Evolutionary conservation across 768 basidiomycete species (phyloP), one percentile per base, ranked within the genome.

Genomic region (Holtermanniella nyarrowii): DNA sequence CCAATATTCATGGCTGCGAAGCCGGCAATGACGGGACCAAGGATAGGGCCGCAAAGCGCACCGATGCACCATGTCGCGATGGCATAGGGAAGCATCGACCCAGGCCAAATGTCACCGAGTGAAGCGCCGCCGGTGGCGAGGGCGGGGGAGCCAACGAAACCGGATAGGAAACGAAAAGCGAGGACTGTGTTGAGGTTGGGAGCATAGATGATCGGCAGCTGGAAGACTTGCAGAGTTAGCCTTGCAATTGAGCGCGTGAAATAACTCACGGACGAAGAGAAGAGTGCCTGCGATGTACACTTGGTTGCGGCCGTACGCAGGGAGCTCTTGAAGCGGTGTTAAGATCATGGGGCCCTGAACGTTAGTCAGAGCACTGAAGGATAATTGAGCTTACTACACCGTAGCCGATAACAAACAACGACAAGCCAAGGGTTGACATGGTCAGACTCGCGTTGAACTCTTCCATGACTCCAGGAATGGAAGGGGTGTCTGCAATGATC

Each of bases 91-190:
- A 61, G 44, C 27, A 59, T 56, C 26, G 58, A 44, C 2, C 54
- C 42, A 1, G 49, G 46, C 37, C 54, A 63, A 23, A 63, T 61
- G 49, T 66, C 64, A 12, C 50, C 53, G 4, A 66, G 27, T 1
- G 58, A 59, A 5, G 64, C 64, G 5, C 57, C 61, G 26, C 61
- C 64, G 4, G 60, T 60, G 18, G 64, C 64, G 2, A 66, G 31
- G 12, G 57, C 53, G 12, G 64, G 64, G 16, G 53, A 55, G 2
- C 59, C 59, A 24, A 61, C 48, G 51, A 66, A 63, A 4, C 64
- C 64, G 26, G 59, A 49, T 11, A 66, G 41, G 26, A 57, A 59
- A n/a, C 64, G 49, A 20, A 62, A 26, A 5, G 60, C 55, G n/a
- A 52, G 48, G 24, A 66, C 55, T 4, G 56, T 56, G 12, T 54